Base-by-base conservation (phyloP, 257 asterid genomes). In the Solanum medicagineum region DNA sequence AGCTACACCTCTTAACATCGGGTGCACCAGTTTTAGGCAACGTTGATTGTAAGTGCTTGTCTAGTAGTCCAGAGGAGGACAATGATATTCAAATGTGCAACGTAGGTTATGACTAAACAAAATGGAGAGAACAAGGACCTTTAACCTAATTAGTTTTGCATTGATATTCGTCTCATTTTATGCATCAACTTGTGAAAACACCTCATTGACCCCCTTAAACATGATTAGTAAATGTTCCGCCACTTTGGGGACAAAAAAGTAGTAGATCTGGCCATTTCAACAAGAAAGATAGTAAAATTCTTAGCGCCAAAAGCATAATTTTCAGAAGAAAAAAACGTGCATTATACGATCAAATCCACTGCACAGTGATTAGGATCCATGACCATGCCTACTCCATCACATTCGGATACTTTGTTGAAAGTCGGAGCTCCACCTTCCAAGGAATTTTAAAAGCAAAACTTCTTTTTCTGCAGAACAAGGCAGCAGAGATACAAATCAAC, bases 391-490 rank as follows among this genome's bases (percentile, higher is more conserved):
- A 22, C 63, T 77, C 5, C 47, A 51, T 77, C 83, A 14, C 83
- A 51, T 77, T 79, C 47, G 3, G 62, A 77, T 77, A 77, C 62
- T 26, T 16, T 77, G 83, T 26, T 9, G 49, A 15, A 53, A 79
- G 49, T 79, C 10, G 17, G 45, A 79, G 49, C 29, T 79, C 65
- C 29, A 79, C 29, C 22, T 26, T 53, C 44, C 16, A 7, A 54
- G 29, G 68, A 24, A 56, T 82, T 87, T 88, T 85, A 92, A 89
- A 92, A 89, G 91, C 95, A 92, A 81, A 85, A 90, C 86, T 90
- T 92, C 92, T 92, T 92, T 88, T 92, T 91, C 94, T 91, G 89
- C 85, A 86, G 0, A 66, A 88, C n/a, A 68, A 24, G 47, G 44
- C 85, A 11, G 44, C 87, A 85, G 80, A 22, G 60, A 47, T 11